Conservation (phyloP, 306 rosid genomes). For the Cucurbita moschata region DNA sequence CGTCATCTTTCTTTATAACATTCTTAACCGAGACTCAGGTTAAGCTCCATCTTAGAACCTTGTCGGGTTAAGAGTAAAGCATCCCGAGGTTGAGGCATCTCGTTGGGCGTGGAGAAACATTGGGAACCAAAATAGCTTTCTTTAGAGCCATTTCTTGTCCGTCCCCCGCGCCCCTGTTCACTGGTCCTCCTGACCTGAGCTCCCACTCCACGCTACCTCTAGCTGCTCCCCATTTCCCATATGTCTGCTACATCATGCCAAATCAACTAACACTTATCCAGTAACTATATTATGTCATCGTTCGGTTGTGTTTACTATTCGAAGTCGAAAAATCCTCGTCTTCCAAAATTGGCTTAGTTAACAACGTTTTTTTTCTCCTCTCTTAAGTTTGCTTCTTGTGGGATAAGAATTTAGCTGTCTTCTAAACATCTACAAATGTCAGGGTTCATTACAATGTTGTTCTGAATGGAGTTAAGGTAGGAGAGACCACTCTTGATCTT, state of each 20-base stretch:
- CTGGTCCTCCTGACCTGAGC: too few relatives aligned
- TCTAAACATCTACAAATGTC: not conserved
- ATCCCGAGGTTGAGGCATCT: too few relatives aligned
- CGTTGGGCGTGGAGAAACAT: too few relatives aligned
- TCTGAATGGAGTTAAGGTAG: slow-evolving; percentile 61
- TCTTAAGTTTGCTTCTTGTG: not conserved
- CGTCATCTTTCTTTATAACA: too few relatives aligned
- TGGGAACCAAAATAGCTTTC: too few relatives aligned
- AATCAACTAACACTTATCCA: not conserved
- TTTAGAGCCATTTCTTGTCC: too few relatives aligned
- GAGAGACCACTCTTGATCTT: slow-evolving; percentile 32
- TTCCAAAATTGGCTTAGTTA: not conserved
- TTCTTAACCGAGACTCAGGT: too few relatives aligned
- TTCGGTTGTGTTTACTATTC: not conserved
- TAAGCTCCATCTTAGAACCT: too few relatives aligned
- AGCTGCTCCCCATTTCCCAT: not conserved
- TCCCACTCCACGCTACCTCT: not conserved
- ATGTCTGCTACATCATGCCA: not conserved
- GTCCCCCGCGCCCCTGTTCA: too few relatives aligned
- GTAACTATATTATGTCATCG: not conserved
- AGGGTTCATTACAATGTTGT: slow-evolving; percentile 78
- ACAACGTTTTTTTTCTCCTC: not conserved
- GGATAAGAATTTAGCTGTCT: not conserved
- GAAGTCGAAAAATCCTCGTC: not conserved
- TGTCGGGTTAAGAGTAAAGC: too few relatives aligned